Evolutionary conservation across 2,329 filamentous ascomycete genomes (phyloP).

Genomic region (Hymenoscyphus repandus): DNA sequence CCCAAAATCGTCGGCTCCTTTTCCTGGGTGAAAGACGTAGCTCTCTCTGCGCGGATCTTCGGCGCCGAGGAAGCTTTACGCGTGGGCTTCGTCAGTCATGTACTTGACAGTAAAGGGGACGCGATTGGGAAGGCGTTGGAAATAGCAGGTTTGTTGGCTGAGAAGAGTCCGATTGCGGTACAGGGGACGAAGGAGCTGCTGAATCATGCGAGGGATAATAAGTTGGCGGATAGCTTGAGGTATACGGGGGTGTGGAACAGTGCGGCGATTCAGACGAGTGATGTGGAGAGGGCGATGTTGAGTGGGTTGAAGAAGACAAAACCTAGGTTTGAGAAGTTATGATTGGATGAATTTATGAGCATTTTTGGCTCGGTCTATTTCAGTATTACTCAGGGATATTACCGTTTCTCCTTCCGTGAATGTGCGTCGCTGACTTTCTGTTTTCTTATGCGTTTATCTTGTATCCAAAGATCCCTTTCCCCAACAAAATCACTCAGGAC

Average conservation of each 20-base stretch:
- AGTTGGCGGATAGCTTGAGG: conserved; percentile 69
- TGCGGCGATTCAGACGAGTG: conserved; percentile 72
- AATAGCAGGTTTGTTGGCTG: conserved; percentile 60
- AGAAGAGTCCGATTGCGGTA: conserved; percentile 83
- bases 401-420: no score
- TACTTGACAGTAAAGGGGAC: conserved; percentile 57
- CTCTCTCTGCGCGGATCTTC: conserved; percentile 66
- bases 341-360: background rate
- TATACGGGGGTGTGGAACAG: conserved; percentile 89
- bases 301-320: conserved; percentile 74
- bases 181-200: conserved; percentile 83
- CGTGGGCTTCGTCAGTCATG: conserved; percentile 65
- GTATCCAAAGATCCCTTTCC: no score
- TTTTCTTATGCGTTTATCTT: no score
- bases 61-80: conserved; percentile 60
- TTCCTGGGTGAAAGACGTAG: conserved; percentile 77
- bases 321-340: conserved; percentile 82
- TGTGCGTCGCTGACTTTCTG: no score
- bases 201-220: conserved; percentile 75
- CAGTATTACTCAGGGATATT: background rate
- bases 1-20: conserved; percentile 67
- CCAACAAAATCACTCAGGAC: no score
- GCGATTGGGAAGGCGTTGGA: conserved; percentile 58
- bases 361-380: no score
- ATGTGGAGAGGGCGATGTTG: conserved; percentile 69